Evolutionary conservation across 2,329 filamentous ascomycete species (phyloP).

Genomic region (Corniculantispora saksenae): DNA sequence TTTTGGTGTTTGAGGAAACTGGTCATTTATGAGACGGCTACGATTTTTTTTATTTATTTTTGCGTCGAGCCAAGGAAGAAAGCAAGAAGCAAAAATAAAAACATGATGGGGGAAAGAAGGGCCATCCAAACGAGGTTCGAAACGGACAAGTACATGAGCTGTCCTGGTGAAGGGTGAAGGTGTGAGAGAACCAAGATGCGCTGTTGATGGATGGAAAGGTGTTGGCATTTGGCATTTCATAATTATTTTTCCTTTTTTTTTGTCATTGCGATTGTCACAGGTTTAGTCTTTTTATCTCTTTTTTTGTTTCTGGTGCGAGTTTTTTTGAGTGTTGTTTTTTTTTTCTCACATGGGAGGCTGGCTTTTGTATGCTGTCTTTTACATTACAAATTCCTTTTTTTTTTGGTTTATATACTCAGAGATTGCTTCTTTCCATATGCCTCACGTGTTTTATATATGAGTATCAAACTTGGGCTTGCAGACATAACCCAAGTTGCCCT

Average conservation of each 20-base stretch:
- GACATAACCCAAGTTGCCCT: too few relatives aligned
- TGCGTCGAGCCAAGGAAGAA: slow-evolving; percentile 10
- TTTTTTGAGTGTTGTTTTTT: not conserved
- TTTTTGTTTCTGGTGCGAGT: not conserved
- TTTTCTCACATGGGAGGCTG: not conserved
- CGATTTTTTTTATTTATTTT: slow-evolving; percentile 13
- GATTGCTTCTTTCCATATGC: slow-evolving; percentile 14
- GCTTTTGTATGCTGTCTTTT: not conserved
- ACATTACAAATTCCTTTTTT: slow-evolving; percentile 5
- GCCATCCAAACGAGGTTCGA: not conserved
- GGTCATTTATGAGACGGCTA: slow-evolving; percentile 11
- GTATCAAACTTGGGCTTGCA: too few relatives aligned
- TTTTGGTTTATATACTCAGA: slow-evolving; percentile 12
- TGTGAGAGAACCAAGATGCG: not conserved
- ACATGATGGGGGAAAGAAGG: not conserved
- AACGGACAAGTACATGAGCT: not conserved
- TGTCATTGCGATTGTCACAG: slow-evolving; percentile 14
- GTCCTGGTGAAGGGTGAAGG: not conserved
- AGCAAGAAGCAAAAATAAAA: not conserved
- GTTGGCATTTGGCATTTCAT: slow-evolving; percentile 19
- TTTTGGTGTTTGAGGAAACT: slow-evolving; percentile 20
- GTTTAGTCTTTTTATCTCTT: slow-evolving; percentile 5
- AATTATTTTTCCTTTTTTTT: slow-evolving; percentile 16
- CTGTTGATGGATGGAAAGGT: not conserved
- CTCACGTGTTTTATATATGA: not conserved